Conservation (phyloP, 2,329 filamentous ascomycete genomes). For the Myriosclerotinia scirpicola region DNA sequence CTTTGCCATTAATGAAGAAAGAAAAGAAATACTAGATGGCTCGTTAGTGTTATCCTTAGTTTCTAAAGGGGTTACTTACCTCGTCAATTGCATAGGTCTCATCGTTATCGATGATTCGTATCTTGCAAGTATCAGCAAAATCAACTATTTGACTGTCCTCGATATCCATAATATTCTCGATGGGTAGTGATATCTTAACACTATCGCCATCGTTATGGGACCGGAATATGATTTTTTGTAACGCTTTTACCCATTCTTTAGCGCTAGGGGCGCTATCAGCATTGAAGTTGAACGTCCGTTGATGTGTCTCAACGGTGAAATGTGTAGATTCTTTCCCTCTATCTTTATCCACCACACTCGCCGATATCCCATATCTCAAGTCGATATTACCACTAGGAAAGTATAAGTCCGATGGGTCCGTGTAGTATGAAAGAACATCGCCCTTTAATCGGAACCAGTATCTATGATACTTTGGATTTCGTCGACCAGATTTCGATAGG, state of each 20-base stretch:
- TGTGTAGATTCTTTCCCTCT: conserved; percentile 68
- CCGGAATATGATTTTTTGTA: conserved; percentile 93
- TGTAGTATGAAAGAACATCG: conserved; percentile 88
- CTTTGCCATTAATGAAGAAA: conserved; percentile 83
- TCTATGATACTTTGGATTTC: conserved; percentile 81
- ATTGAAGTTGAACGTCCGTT: conserved; percentile 81
- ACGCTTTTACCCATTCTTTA: conserved; percentile 92
- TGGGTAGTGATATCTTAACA: conserved; percentile 90
- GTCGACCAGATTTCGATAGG: conserved; percentile 81
- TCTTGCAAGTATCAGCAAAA: conserved; percentile 90
- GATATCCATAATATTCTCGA: conserved; percentile 85
- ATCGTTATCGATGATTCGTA: conserved; percentile 88
- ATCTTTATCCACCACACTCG: conserved; percentile 72
- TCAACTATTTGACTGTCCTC: conserved; percentile 90
- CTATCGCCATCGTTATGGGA: conserved; percentile 96
- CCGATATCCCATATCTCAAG: conserved; percentile 85
- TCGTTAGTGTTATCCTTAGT: conserved; percentile 34
- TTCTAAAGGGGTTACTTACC: conserved; percentile 48
- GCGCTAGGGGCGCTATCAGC: conserved; percentile 86
- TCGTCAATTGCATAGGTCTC: conserved; percentile 96
- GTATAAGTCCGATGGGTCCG: conserved; percentile 80
- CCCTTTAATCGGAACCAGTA: conserved; percentile 95
- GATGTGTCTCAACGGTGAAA: conserved; percentile 79
- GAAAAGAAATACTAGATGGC: conserved; percentile 84
- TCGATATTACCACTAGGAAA: conserved; percentile 92